phyloP scores from a whole-genome alignment of 495 filamentous ascomycete genomes.

The Neurospora sp. region DNA sequence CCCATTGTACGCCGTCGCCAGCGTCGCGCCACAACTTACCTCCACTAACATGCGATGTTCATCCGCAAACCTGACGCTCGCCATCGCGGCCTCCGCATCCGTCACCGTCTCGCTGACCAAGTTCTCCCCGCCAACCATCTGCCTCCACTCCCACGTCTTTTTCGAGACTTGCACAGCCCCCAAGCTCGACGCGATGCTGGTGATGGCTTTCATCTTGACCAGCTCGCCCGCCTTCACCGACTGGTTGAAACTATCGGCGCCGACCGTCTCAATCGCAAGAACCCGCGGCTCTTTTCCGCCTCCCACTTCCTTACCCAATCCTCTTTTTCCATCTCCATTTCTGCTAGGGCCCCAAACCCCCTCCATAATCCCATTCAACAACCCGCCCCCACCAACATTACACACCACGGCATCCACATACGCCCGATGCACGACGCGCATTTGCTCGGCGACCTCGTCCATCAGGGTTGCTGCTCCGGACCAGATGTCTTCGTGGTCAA shows the following conservation, averaged over 20 bases:
- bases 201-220: slow-evolving; percentile 63
- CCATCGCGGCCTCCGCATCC: slow-evolving; percentile 74
- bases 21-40: slow-evolving; percentile 70
- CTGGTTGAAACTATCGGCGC: slow-evolving; percentile 61
- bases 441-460: slow-evolving; percentile 58
- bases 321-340: not conserved
- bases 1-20: slow-evolving; percentile 57
- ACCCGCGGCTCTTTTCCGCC: slow-evolving; percentile 39
- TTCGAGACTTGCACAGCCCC: slow-evolving; percentile 66
- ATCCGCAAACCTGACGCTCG: slow-evolving; percentile 64
- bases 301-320: slow-evolving; percentile 25
- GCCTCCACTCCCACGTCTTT: slow-evolving; percentile 56
- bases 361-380: slow-evolving; percentile 69
- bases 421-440: slow-evolving; percentile 29
- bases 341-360: not conserved
- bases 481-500: slow-evolving; percentile 83
- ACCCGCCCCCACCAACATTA: slow-evolving; percentile 80
- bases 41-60: slow-evolving; percentile 79
- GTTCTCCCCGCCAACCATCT: slow-evolving; percentile 20
- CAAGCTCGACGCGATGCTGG: slow-evolving; percentile 68
- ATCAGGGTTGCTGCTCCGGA: slow-evolving; percentile 63
- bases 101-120: slow-evolving; percentile 61
- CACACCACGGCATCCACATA: slow-evolving; percentile 63
- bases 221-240: slow-evolving; percentile 49
- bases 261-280: slow-evolving; percentile 71